Conservation (phyloP, 1,284 basidiomycete species). For the Naganishia liquefaciens region DNA sequence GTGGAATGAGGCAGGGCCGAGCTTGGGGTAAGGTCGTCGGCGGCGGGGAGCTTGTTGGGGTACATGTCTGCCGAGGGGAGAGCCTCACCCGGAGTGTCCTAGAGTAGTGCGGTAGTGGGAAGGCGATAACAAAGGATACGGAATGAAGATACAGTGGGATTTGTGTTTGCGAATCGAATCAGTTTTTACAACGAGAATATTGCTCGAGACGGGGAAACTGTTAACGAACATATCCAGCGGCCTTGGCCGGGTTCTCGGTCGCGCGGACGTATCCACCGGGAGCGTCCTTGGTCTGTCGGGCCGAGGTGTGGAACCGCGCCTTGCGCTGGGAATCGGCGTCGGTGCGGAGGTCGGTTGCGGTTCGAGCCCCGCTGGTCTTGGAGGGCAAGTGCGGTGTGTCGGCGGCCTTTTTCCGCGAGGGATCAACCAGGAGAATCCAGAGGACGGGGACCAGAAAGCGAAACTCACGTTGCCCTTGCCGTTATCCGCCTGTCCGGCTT, state of each 20-base stretch:
- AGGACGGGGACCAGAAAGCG: background rate
- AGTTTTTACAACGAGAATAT: constrained; percentile 22
- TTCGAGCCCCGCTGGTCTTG: constrained; percentile 20
- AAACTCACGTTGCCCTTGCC: constrained; percentile 43
- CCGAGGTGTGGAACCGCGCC: constrained; percentile 27
- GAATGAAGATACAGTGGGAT: background rate
- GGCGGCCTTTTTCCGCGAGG: no score
- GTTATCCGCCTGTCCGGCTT: constrained; percentile 35
- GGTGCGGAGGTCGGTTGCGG: constrained; percentile 13
- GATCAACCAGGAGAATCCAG: background rate
- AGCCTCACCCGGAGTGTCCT: constrained; percentile 41
- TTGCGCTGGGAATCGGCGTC: constrained; percentile 25
- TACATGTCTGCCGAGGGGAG: constrained; percentile 40
- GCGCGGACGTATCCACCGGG: constrained; percentile 43
- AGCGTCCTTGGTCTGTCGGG: constrained; percentile 29
- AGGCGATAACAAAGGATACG: background rate
- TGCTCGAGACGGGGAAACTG: background rate
- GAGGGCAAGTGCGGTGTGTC: constrained; percentile 42
- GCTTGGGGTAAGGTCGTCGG: constrained; percentile 36
- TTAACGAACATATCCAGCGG: constrained; percentile 43
- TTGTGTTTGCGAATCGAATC: no score
- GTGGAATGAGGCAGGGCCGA: constrained; percentile 39
- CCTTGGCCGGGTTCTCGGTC: constrained; percentile 35
- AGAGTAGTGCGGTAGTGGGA: background rate
- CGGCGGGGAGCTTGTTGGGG: constrained; percentile 33